A percentile compares a stretch with the other conserved stretches of the same genome.
These are phyloP conservation scores for Paramecium pentaurelia DNA, from an alignment of 73 alveolate genomes.

Conservation along the genomic window DNA sequence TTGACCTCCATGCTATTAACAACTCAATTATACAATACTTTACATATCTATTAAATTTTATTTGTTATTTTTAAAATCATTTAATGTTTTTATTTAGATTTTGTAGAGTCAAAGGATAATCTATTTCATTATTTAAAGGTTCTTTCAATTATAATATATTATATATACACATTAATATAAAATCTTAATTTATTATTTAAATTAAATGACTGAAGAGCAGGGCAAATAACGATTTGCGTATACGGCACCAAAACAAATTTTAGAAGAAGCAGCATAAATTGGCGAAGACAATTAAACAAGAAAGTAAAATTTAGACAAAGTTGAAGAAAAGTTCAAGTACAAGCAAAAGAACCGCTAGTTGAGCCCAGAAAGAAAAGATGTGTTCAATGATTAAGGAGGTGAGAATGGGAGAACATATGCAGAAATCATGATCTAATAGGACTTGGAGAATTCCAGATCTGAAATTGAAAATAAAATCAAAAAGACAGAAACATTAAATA, in stretches of 20 bases:
- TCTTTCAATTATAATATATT: not conserved
- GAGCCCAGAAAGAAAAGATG: slow-evolving; percentile 41
- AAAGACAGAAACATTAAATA: slow-evolving; percentile 1
- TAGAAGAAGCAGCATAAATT: slow-evolving; percentile 25
- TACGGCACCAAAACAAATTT: slow-evolving; percentile 38
- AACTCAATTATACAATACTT: not conserved
- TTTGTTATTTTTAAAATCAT: not conserved
- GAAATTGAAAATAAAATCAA: slow-evolving; percentile 24
- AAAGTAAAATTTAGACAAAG: slow-evolving; percentile 5
- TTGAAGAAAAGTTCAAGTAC: slow-evolving; percentile 39
- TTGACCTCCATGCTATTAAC: not conserved
- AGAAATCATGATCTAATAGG: slow-evolving; percentile 32
- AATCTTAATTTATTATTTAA: not conserved
- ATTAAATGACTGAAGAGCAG: slow-evolving; percentile 37
- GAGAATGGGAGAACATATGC: slow-evolving; percentile 25
- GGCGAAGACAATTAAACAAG: slow-evolving; percentile 23
- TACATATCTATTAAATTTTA: not conserved
- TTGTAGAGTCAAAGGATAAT: not conserved
- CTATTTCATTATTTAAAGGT: not conserved
- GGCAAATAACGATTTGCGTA: slow-evolving; percentile 27
- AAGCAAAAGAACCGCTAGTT: slow-evolving; percentile 24
- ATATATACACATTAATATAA: not conserved
- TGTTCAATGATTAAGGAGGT: slow-evolving; percentile 26
- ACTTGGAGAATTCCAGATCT: slow-evolving; percentile 11
- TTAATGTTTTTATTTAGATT: no score